Base-by-base conservation (phyloP, 1,284 basidiomycete species). In the Rhodotorula sp. region DNA sequence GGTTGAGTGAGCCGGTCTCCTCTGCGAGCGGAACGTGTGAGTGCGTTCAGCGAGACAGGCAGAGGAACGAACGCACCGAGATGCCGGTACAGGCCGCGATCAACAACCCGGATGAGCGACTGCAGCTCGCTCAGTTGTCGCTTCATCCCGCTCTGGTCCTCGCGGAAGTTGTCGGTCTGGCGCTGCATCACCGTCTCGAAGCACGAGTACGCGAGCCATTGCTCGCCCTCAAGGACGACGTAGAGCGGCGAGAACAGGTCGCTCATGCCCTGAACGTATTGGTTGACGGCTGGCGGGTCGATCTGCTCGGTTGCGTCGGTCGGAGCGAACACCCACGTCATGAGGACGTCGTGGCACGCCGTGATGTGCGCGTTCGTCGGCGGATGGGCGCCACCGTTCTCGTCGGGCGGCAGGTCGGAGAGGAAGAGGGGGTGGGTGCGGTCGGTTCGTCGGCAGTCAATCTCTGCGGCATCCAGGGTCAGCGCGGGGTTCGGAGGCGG, bases 131-230 rank as follows among this genome's bases (percentile, higher is more conserved):
- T 86, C 28, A 99, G 82, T 78, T 98, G 93, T 67, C 88, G 88
- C 83, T 93, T 94, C 95, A 99, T 99, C 4, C 96, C 95, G 70
- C 89, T 92, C 80, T 99, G 95, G 78, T 98, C 94, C n/a, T 92
- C 86, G 52, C 92, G 84, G 80, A 98, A 99, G 80, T 98, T 97
- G 77, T 88, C 86, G 81, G 93, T 92, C 91, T 96, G 95, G 59
- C 91, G 88, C 76, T 91, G 85, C 96, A 99, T 99, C 65, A 96
- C 86, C 70, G 89, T 87, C 28, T 91, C 92, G 78, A 99, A 94
- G 77, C 91, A 93, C 93, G 94, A 97, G 80, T 96, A 99, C 0
- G 92, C 92, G 78, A 89, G 81, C 56, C 89, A 90, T 77, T 96
- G 92, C 75, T 97, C 90, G 20, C 87, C 91, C 61, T 87, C 88